phyloP scores from a whole-genome alignment of 2,329 filamentous ascomycete genomes.

The Botrytis tulipae region DNA sequence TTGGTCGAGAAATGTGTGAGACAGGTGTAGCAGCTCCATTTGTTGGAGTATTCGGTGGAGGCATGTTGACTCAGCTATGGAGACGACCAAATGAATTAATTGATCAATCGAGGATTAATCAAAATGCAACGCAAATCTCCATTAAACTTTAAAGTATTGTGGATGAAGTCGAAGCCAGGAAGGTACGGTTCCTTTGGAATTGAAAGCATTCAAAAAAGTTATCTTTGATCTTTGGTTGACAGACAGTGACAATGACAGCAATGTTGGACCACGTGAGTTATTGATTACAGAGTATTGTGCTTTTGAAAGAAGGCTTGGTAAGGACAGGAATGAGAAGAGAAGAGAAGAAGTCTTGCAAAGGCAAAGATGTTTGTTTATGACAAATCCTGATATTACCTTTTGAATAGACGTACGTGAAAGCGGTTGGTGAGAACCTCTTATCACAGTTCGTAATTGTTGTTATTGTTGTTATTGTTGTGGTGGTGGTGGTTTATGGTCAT shows the following conservation, averaged over 20 bases:
- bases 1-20: conserved; percentile 12
- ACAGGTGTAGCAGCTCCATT: conserved; percentile 10
- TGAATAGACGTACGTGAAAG: not conserved
- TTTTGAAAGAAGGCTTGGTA: not conserved
- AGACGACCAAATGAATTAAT: not conserved
- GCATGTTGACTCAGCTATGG: conserved; percentile 22
- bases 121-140: not conserved
- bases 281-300: not conserved
- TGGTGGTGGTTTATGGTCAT: not conserved
- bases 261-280: not conserved
- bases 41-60: conserved; percentile 24
- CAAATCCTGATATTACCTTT: not conserved
- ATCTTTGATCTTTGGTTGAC: not conserved
- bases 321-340: not conserved
- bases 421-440: not conserved
- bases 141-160: not conserved
- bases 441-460: not conserved
- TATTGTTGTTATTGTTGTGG: not conserved
- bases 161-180: not conserved
- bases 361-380: not conserved
- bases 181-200: not conserved
- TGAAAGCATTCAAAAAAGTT: not conserved
- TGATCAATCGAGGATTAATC: not conserved
- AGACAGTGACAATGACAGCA: no score
- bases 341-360: not conserved